Conservation (phyloP, 352 stramenopile species). For the Phytophthora ramorum region DNA sequence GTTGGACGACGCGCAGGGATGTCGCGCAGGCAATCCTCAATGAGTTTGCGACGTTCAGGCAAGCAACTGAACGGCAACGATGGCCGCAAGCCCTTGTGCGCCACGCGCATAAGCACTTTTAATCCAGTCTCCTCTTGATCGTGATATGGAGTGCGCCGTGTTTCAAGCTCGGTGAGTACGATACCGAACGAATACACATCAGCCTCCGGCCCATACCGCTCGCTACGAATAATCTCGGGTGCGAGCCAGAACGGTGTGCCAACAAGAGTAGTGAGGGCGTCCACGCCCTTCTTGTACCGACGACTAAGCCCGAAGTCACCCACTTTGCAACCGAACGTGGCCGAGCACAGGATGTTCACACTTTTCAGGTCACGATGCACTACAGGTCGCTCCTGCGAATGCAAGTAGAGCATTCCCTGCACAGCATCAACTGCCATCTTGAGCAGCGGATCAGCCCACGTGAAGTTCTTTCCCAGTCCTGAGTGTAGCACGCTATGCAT, state of each 20-base stretch:
- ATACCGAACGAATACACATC: conserved; percentile 93
- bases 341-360: conserved; percentile 90
- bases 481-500: conserved; percentile 89
- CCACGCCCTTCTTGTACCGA: conserved; percentile 82
- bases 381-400: conserved; percentile 84
- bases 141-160: conserved; percentile 83
- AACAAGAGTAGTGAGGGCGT: conserved; percentile 85
- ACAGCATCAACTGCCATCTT: conserved; percentile 90
- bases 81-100: conserved; percentile 73
- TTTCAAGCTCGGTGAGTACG: conserved; percentile 88
- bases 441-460: conserved; percentile 84
- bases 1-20: conserved; percentile 62
- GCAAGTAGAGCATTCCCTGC: conserved; percentile 89
- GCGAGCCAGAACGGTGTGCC: conserved; percentile 90
- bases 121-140: conserved; percentile 75
- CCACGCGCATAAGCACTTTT: conserved; percentile 84
- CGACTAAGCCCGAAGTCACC: conserved; percentile 88
- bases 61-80: conserved; percentile 73
- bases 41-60: conserved; percentile 64
- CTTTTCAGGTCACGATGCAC: conserved; percentile 90
- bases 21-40: conserved; percentile 77
- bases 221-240: conserved; percentile 89
- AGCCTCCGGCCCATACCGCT: conserved; percentile 78
- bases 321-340: conserved; percentile 90
- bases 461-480: conserved; percentile 79